Conservation (phyloP, 768 basidiomycete species). For the Pleurotus giganteus region DNA sequence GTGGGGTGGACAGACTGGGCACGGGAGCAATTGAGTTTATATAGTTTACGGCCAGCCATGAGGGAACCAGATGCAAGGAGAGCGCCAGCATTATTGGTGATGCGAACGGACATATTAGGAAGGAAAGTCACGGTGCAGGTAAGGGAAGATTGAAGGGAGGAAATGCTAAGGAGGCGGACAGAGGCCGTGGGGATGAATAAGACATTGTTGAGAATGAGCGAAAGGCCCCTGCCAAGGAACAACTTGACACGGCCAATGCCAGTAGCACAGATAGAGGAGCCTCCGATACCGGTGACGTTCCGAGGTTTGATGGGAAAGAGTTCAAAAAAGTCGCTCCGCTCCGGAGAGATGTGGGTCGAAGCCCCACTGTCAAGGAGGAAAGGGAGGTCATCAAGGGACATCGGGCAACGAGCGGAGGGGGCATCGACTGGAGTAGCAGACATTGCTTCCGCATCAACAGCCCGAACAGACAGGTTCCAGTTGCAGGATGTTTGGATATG, state of each 20-base stretch:
- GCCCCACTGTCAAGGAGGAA: constrained; percentile 11
- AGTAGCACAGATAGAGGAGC: constrained; percentile 15
- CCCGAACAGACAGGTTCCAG: too few relatives aligned
- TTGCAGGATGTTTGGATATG: too few relatives aligned
- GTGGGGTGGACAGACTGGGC: constrained; percentile 5
- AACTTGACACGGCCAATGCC: constrained; percentile 16
- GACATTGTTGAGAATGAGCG: constrained; percentile 11
- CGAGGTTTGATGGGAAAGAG: constrained; percentile 11
- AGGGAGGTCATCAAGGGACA: neutral
- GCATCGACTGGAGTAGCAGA: neutral
- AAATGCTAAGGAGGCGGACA: constrained; percentile 18
- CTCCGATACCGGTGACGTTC: constrained; percentile 14
- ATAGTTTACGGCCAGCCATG: constrained; percentile 7
- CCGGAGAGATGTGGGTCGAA: constrained; percentile 16
- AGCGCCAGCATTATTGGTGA: neutral
- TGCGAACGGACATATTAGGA: neutral
- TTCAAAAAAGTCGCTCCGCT: constrained; percentile 13
- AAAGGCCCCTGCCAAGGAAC: constrained; percentile 8
- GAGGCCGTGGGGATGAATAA: constrained; percentile 16
- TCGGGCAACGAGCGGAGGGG: neutral
- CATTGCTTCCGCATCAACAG: too few relatives aligned
- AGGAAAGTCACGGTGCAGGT: constrained; percentile 9
- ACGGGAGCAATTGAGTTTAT: constrained; percentile 1
- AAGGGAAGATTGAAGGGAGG: constrained; percentile 6
- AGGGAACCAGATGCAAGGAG: constrained; percentile 11